Evolutionary conservation across 371 early-diverging fungal genomes (phyloP).

Genomic region (Rozella allomycis): DNA sequence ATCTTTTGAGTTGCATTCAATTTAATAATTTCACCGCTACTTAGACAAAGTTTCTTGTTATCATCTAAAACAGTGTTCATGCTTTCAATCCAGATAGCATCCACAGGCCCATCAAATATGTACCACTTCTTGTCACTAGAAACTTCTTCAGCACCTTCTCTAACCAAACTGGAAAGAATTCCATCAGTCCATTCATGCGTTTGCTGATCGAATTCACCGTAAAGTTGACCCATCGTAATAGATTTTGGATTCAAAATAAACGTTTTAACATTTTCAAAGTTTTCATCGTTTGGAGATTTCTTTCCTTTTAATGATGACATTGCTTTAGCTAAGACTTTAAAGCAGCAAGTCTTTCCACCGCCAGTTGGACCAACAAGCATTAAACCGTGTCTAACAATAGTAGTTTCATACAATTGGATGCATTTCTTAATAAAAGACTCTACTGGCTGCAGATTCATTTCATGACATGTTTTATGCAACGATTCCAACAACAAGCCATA

Average conservation of each 20-base stretch:
- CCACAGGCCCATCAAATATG: conserved; percentile 40
- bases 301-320: conserved; percentile 13
- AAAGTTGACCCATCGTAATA: conserved; percentile 42
- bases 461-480: conserved; percentile 12
- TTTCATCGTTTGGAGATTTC: neutral
- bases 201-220: conserved; percentile 36
- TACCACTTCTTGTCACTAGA: conserved; percentile 34
- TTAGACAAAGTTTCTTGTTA: conserved; percentile 37
- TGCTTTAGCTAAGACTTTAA: conserved; percentile 13
- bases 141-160: conserved; percentile 26
- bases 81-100: conserved; percentile 41
- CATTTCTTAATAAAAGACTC: conserved; percentile 27
- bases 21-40: conserved; percentile 38
- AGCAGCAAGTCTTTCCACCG: conserved; percentile 30
- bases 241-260: conserved; percentile 31
- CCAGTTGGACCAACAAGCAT: conserved; percentile 38
- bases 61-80: conserved; percentile 43
- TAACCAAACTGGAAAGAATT: conserved; percentile 25
- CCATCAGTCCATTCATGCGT: conserved; percentile 41
- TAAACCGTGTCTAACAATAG: conserved; percentile 31
- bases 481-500: conserved; percentile 21
- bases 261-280: conserved; percentile 8
- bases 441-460: conserved; percentile 18
- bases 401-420: conserved; percentile 35
- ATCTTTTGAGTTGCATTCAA: conserved; percentile 28